Base-by-base conservation (phyloP, 495 filamentous ascomycete species). In the Podospora didyma region DNA sequence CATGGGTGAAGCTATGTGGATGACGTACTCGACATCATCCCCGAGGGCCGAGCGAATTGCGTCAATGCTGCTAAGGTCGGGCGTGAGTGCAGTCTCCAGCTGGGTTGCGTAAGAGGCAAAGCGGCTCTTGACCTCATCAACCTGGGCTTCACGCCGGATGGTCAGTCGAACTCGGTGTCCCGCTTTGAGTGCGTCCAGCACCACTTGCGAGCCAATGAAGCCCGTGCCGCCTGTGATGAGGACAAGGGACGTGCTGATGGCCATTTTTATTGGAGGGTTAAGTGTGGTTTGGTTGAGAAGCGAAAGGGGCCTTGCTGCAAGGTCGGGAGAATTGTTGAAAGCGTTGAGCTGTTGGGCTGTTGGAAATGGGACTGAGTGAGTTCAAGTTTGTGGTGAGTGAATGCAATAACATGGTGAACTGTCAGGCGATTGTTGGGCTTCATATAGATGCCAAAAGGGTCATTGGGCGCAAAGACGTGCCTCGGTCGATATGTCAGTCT, bases 171-270 rank as follows among this genome's bases (percentile, higher is more conserved):
- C 44, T 3, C 39, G 59, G 21, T 57, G 50, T 3, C 59, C 59
- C 1, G 59, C 59, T 21, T 57, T 45, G 44, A 61, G 50, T 2
- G 59, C 34, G 41, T 62, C 44, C 9, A 53, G 39, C 0, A 61
- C 55, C 26, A 62, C 58, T 19, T 74, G 62, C 14, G 68, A 65
- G 14, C 73, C 75, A 22, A 75, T 73, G 57, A 67, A 69, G 58
- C 72, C 73, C n/a, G 70, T 69, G 5, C 64, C 61, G 17, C 70
- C 60, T 17, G 68, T 69, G 52, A 73, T 64, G 54, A 75, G 65
- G 42, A 70, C 37, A 16, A 60, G 58, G 1, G 41, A 51, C n/a
- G 54, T 7, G 14, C 37, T 26, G 21, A 48, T 59, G 37, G n/a
- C 21, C 16, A 44, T 42, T 7, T 28, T 26, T 51, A 28, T 21